phyloP scores from a whole-genome alignment of 1,284 basidiomycete species.

The Fistulinella cinereoalba region DNA sequence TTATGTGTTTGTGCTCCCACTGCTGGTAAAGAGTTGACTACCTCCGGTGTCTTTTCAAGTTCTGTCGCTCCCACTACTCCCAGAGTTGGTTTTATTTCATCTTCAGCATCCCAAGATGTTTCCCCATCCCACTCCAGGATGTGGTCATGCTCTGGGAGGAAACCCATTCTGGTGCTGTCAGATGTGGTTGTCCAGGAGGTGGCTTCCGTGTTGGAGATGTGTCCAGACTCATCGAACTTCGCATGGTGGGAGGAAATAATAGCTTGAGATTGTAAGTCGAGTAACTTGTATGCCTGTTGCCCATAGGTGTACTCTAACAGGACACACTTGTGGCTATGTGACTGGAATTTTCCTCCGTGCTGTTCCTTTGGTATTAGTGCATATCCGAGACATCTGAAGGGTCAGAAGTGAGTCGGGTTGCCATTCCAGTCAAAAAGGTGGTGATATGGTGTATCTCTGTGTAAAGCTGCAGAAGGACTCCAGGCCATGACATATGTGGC shows the following conservation, averaged over 20 bases:
- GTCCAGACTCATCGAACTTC: neutral
- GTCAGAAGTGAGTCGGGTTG: neutral
- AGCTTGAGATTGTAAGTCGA: neutral
- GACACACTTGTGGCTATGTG: neutral
- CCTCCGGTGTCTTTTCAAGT: too few species aligned
- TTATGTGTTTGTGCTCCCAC: neutral
- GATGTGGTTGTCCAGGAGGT: neutral
- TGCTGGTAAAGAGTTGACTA: neutral
- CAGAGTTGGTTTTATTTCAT: neutral
- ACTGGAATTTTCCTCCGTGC: conserved; percentile 1
- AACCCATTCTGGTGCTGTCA: neutral
- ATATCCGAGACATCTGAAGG: conserved; percentile 1
- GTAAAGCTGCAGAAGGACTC: neutral
- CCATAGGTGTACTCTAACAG: conserved; percentile 4
- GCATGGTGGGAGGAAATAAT: neutral
- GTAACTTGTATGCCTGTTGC: conserved; percentile 7
- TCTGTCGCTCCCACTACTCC: too few species aligned
- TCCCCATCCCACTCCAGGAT: neutral
- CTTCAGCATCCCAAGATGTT: too few species aligned
- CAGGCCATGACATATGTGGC: conserved; percentile 8
- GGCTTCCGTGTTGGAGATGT: neutral
- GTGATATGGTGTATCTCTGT: neutral
- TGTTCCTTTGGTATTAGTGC: conserved; percentile 1
- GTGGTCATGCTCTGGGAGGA: neutral
- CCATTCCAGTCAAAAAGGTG: neutral